phyloP scores from a whole-genome alignment of 768 basidiomycete genomes.

The Tulasnella sp. region DNA sequence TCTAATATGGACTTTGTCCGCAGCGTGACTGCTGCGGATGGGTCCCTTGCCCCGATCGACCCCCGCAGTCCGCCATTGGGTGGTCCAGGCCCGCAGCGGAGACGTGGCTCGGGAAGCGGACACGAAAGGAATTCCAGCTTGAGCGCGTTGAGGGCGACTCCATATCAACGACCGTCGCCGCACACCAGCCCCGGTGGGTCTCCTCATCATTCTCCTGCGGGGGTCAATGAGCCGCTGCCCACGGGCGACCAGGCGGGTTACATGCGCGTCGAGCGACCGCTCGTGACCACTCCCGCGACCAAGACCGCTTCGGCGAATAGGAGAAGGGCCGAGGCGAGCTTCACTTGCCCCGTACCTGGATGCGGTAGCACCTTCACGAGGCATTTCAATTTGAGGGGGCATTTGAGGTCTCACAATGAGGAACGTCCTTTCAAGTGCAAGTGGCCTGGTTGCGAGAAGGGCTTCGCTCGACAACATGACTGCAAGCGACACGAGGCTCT shows the following conservation, averaged over 20 bases:
- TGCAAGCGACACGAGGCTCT: constrained; percentile 94
- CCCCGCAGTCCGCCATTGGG: constrained; percentile 5
- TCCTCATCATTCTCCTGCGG: constrained; percentile 7
- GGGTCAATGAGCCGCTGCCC: background rate
- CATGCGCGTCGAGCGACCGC: constrained; percentile 47
- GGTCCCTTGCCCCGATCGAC: constrained; percentile 14
- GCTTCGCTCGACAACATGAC: constrained; percentile 89
- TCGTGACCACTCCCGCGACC: constrained; percentile 85
- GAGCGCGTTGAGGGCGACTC: constrained; percentile 12
- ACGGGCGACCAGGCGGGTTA: background rate
- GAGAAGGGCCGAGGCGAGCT: constrained; percentile 80
- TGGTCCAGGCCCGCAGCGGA: background rate
- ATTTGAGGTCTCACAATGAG: constrained; percentile 87
- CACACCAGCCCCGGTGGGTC: constrained; percentile 8
- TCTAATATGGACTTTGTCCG: constrained; percentile 8
- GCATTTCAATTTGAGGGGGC: constrained; percentile 93
- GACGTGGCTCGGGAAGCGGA: background rate
- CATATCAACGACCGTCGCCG: constrained; percentile 9
- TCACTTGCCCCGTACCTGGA: constrained; percentile 68
- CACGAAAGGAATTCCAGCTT: constrained; percentile 13
- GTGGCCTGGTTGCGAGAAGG: constrained; percentile 90
- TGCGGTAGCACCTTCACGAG: constrained; percentile 85
- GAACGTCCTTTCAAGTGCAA: constrained; percentile 92
- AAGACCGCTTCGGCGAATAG: constrained; percentile 75
- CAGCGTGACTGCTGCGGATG: constrained; percentile 16